phyloP scores from a whole-genome alignment of 345 rosid genomes.

The Erodium maritimum region DNA sequence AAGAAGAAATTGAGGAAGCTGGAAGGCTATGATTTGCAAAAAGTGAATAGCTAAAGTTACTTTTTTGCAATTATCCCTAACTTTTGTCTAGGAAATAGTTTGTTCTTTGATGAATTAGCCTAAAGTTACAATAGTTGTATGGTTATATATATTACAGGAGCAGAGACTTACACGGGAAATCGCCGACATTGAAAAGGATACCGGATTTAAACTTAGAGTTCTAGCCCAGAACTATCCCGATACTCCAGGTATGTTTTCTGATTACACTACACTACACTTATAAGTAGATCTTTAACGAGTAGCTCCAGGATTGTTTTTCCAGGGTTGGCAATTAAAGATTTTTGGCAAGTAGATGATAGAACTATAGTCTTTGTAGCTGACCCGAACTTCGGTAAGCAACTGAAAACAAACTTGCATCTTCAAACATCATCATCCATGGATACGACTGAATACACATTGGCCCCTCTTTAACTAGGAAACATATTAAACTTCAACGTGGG shows the following conservation, averaged over 20 bases:
- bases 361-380: constrained; percentile 87
- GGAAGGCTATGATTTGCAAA: too few relatives aligned
- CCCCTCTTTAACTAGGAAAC: constrained; percentile 40
- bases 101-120: too few relatives aligned
- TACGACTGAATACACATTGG: constrained; percentile 3
- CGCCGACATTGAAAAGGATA: constrained; percentile 56
- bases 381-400: constrained; percentile 64
- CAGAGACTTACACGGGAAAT: constrained; percentile 65
- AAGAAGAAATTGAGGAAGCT: too few relatives aligned
- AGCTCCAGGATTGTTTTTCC: constrained; percentile 1
- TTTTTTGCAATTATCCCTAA: too few relatives aligned
- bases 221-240: constrained; percentile 90
- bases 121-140: background rate
- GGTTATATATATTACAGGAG: constrained; percentile 39
- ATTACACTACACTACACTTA: background rate
- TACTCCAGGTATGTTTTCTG: constrained; percentile 54
- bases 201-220: constrained; percentile 77
- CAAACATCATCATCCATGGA: constrained; percentile 2
- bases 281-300: background rate
- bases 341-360: constrained; percentile 80
- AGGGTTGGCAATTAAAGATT: constrained; percentile 81
- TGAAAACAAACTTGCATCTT: background rate
- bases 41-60: too few relatives aligned
- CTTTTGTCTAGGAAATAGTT: background rate
- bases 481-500: constrained; percentile 82